Evolutionary conservation across 75 land plant species (phyloP).

Genomic region (Gnetum montanum): DNA sequence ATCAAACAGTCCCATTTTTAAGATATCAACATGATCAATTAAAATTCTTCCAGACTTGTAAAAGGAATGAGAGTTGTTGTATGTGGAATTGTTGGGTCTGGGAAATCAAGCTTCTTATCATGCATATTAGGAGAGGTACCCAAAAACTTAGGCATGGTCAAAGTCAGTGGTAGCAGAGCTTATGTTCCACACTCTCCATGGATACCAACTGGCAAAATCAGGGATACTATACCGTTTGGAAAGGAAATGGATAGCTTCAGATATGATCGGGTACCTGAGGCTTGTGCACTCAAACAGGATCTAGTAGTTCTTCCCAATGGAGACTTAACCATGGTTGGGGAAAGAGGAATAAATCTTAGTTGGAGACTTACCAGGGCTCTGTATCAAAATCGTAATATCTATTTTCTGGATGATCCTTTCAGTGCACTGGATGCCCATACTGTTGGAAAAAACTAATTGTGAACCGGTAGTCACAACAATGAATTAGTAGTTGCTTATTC

Average conservation of each 20-base stretch:
- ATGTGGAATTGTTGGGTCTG: conserved; percentile 95
- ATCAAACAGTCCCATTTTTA: too few relatives aligned
- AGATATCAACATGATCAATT: too few relatives aligned
- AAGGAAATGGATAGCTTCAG: conserved; percentile 16
- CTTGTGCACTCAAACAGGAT: conserved; percentile 37
- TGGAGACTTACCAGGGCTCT: conserved; percentile 56
- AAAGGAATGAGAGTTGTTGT: conserved; percentile 94
- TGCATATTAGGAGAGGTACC: conserved; percentile 96
- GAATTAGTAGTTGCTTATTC: too few relatives aligned
- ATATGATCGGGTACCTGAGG: conserved; percentile 29
- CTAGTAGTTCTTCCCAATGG: conserved; percentile 30
- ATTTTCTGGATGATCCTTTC: conserved; percentile 69
- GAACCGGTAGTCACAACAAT: too few relatives aligned
- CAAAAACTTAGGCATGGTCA: conserved; percentile 58
- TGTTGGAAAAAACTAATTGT: too few relatives aligned
- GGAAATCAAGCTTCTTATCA: conserved; percentile 93
- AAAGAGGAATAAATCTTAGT: conserved; percentile 57
- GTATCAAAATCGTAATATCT: conserved; percentile 45
- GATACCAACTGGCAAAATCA: conserved; percentile 55
- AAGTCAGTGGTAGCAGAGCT: conserved; percentile 53
- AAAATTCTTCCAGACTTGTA: too few relatives aligned
- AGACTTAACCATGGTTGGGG: conserved; percentile 51
- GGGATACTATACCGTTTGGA: conserved; percentile 49
- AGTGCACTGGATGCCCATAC: conserved; percentile 95
- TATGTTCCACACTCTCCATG: conserved; percentile 84